These are phyloP conservation scores for Ceriops decandra DNA, from an alignment of 345 rosid species.

Conservation along the genomic window DNA sequence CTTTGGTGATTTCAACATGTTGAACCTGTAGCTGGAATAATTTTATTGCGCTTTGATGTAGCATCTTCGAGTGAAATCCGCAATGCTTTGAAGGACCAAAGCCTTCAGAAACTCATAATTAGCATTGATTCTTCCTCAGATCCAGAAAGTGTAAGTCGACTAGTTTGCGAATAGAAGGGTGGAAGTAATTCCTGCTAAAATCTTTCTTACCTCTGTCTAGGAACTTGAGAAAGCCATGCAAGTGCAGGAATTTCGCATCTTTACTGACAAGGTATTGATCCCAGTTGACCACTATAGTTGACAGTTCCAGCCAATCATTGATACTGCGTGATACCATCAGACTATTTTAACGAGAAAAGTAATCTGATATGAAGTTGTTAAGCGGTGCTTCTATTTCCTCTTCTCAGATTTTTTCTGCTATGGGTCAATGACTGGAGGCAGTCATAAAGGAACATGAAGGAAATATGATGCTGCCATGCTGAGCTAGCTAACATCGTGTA, in stretches of 20 bases:
- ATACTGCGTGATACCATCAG: not conserved
- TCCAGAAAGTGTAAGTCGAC: slow-evolving; percentile 41
- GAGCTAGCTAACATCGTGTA: too few relatives aligned
- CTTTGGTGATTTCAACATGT: slow-evolving; percentile 1
- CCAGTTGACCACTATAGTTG: not conserved
- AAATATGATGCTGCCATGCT: not conserved
- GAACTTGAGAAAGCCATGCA: slow-evolving; percentile 59
- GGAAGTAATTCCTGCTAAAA: slow-evolving; percentile 15
- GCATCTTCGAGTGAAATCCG: slow-evolving; percentile 54
- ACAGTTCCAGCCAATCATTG: not conserved
- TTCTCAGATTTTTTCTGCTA: slow-evolving; percentile 38
- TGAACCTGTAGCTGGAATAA: slow-evolving; percentile 3
- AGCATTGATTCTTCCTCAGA: slow-evolving; percentile 41
- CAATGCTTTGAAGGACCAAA: slow-evolving; percentile 39
- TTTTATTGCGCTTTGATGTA: slow-evolving; percentile 20
- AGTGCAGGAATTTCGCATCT: slow-evolving; percentile 39
- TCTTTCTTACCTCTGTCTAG: slow-evolving; percentile 24
- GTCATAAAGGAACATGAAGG: not conserved
- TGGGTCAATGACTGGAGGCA: slow-evolving; percentile 19
- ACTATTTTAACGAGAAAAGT: not conserved
- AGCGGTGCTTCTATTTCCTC: not conserved
- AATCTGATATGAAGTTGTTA: not conserved
- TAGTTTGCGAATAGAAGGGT: slow-evolving; percentile 7
- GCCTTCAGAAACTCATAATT: slow-evolving; percentile 38
- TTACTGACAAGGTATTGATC: slow-evolving; percentile 48